Base-by-base conservation (phyloP, 306 rosid species). In the Vigna nakashimae region DNA sequence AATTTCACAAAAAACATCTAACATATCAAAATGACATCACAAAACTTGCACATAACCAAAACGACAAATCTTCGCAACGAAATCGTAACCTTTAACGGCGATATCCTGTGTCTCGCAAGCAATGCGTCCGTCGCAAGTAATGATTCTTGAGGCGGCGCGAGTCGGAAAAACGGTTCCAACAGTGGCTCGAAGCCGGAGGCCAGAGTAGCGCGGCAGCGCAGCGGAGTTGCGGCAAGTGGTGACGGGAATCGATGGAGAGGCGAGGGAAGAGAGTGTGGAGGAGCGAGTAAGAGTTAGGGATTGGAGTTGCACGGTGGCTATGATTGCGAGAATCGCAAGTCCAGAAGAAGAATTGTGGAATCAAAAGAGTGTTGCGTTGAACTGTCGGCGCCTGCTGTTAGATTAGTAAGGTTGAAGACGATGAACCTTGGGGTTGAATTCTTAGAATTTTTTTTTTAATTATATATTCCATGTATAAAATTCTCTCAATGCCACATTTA, bases 71-170 rank as follows among this genome's bases (percentile, higher is more conserved):
- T 62, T n/a, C 22, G 55, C 36, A 18, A 56, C 26, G 9, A 58
- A 65, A 26, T 17, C 64, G 85, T 65, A 74, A 92, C 99, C 98
- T 62, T 77, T 67, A 26, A 90, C 89, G 2, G 99, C 88, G 32
- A 96, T 90, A 8, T 91, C 84, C 74, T 85, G 91, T 50, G 91
- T 96, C 87, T 91, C 94, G 56, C 98, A 95, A 50, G 77, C 86
- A 70, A 90, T 53, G 20, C 53, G 57, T 32, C 81, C 88, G 1
- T 81, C 16, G 15, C 86, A 91, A n/a, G 78, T 80, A 63, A 84
- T 50, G 40, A 65, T 55, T 71, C 84, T 84, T 4, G 84, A 46
- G 32, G 16, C 51, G 10, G 71, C 16, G 13, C 32, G 76, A 38
- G 74, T 82, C 50, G 48, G 65, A 5, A 84, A 84, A 9, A 55